A percentile compares a stretch with the other conserved stretches of the same genome.
Conservation (phyloP, 139 green algal species). For the Chlamydomonas sp. region DNA sequence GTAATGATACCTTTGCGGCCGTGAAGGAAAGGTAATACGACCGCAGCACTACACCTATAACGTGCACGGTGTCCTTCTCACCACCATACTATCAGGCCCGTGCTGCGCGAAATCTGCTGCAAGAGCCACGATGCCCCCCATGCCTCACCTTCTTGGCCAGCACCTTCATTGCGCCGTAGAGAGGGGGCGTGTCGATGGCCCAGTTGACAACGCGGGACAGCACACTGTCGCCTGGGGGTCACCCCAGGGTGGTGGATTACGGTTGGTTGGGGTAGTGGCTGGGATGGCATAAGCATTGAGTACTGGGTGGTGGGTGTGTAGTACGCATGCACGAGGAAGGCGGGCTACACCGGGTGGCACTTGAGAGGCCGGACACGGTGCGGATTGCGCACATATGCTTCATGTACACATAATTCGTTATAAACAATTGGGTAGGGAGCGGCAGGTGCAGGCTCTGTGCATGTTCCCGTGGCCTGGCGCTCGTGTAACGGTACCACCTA, state of each 20-base stretch:
- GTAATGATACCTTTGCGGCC: too few species aligned
- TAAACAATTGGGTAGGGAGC: not conserved
- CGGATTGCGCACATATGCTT: too few species aligned
- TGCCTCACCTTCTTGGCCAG: constrained; percentile 23
- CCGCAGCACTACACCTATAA: too few species aligned
- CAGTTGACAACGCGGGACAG: constrained; percentile 68
- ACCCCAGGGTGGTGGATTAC: not conserved
- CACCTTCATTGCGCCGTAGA: constrained; percentile 76
- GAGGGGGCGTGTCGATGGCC: constrained; percentile 59
- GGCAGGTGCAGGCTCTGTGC: not conserved
- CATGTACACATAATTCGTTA: not conserved
- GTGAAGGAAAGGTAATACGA: too few species aligned
- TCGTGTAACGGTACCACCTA: too few species aligned
- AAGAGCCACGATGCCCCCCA: not conserved
- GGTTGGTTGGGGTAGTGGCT: not conserved
- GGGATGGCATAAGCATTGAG: not conserved
- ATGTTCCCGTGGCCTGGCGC: not conserved
- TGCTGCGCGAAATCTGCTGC: not conserved
- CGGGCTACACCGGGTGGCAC: too few species aligned
- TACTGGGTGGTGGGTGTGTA: too few species aligned
- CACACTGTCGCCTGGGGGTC: constrained; percentile 53
- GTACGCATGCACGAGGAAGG: too few species aligned
- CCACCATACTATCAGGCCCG: too few species aligned
- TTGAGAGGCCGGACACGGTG: too few species aligned
- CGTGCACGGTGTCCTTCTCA: too few species aligned